Evolutionary conservation across 1,284 basidiomycete genomes (phyloP).

Genomic region (Trametes pubescens): DNA sequence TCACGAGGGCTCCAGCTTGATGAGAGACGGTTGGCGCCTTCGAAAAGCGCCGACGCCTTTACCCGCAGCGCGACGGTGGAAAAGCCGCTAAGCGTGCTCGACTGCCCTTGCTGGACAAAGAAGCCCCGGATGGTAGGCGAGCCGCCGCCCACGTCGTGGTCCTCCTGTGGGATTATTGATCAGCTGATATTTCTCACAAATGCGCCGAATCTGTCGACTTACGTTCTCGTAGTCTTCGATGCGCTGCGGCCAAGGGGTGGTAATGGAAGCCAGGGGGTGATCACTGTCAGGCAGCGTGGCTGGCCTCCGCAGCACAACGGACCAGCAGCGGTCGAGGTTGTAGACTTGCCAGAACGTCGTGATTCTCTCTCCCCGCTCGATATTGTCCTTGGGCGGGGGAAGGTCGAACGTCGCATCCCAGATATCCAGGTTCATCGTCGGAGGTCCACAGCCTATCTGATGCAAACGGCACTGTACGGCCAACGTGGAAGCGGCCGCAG

Average conservation of each 20-base stretch:
- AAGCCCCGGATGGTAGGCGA: constrained; percentile 69
- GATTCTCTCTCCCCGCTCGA: constrained; percentile 53
- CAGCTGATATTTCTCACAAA: constrained; percentile 1
- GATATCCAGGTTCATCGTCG: constrained; percentile 39
- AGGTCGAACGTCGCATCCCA: constrained; percentile 56
- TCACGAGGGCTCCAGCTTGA: constrained; percentile 66
- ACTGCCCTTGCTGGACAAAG: constrained; percentile 59
- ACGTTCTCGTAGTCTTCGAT: constrained; percentile 44
- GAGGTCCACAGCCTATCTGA: constrained; percentile 49
- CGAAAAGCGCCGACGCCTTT: constrained; percentile 78
- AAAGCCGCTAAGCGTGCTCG: constrained; percentile 59
- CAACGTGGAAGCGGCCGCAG: constrained; percentile 70
- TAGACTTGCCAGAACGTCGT: constrained; percentile 54
- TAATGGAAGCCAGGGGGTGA: constrained; percentile 47
- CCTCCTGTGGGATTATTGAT: constrained; percentile 53
- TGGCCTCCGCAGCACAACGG: constrained; percentile 49
- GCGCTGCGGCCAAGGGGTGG: constrained; percentile 51
- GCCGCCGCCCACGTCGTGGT: constrained; percentile 55
- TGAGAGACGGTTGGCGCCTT: constrained; percentile 67
- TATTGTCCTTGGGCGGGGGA: constrained; percentile 62
- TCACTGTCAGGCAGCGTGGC: constrained; percentile 50
- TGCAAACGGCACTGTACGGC: constrained; percentile 74
- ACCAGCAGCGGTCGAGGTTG: constrained; percentile 52
- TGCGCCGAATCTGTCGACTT: constrained; percentile 14
- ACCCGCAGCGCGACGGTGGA: constrained; percentile 68